A percentile compares a stretch with the other conserved stretches of the same genome.
phyloP scores from a whole-genome alignment of 768 basidiomycete genomes.

The Suillus lakei region DNA sequence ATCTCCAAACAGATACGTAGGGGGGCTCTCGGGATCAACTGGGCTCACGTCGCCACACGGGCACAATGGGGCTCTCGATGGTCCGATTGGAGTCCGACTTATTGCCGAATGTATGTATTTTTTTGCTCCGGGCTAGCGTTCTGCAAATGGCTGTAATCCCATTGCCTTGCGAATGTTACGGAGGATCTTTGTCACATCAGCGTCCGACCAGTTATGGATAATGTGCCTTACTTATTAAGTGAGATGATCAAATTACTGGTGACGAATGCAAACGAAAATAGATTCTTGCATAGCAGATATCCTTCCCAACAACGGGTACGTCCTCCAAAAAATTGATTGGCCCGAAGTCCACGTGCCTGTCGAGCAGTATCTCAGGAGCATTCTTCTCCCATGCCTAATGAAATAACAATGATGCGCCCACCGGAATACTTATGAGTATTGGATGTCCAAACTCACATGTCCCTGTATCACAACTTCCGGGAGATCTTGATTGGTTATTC shows the following conservation, averaged over 20 bases:
- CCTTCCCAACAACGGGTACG: conserved; percentile 19
- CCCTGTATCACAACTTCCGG: conserved; percentile 30
- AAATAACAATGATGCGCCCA: background rate
- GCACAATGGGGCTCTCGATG: no score
- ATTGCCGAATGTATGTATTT: no score
- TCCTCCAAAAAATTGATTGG: conserved; percentile 28
- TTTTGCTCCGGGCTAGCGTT: no score
- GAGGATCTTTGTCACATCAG: conserved; percentile 35
- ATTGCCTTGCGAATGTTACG: conserved; percentile 31
- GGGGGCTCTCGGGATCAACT: no score
- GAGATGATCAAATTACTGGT: background rate
- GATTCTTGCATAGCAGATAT: conserved; percentile 28
- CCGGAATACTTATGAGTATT: background rate
- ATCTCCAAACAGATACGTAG: no score
- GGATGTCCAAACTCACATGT: conserved; percentile 16
- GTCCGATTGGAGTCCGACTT: no score
- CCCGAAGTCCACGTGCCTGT: conserved; percentile 18
- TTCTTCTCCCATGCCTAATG: conserved; percentile 19
- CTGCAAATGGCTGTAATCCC: no score
- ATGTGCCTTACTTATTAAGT: conserved; percentile 22
- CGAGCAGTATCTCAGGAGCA: conserved; percentile 23
- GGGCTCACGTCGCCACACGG: no score
- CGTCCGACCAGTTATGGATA: conserved; percentile 42
- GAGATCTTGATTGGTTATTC: conserved; percentile 34
- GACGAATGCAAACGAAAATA: background rate